Base-by-base conservation (phyloP, 768 basidiomycete genomes). In the Harrya chromipes region DNA sequence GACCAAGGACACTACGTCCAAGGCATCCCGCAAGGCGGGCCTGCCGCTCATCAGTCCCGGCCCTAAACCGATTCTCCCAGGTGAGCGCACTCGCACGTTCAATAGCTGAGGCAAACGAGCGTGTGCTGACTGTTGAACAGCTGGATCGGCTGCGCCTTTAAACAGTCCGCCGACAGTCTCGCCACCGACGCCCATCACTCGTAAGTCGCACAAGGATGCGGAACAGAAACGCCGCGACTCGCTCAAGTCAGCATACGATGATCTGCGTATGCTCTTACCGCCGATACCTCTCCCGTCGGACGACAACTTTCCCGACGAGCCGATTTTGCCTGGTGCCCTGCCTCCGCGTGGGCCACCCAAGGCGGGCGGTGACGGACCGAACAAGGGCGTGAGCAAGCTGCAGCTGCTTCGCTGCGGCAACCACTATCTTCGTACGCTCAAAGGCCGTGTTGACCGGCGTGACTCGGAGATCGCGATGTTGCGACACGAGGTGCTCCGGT, bases 151-250 rank as follows among this genome's bases (percentile, higher is more conserved):
- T 31, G 37, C 63, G 20, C 49, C 66, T 31, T 50, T 67, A 19
- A 65, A 60, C 26, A 41, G 57, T 13, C 55, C 68, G 19, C 58
- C 61, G 4, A 36, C 61, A 8, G 19, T 64, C 36, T 58, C 64
- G 55, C 79, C 62, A 38, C 67, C 68, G 36, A 70, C 69, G 24
- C 76, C 75, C 31, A 68, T 78, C 40, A 79, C 82, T 51, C 91
- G 90, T 67, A 85, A 85, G 24, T 90, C 90, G 7, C 90, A 99
- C 70, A 98, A 97, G 70, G 90, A 85, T 12, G 97, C 97, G 6
- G 97, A 99, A 69, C 97, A 99, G 67, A 94, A 94, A 65, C 87
- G 97, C 39, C 84, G 97, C 9, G 95, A 99, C 69, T 94, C 91
- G 38, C 82, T 98, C 52, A 99, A 98, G 72, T 85, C 88, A 14